Evolutionary conservation across 2,329 filamentous ascomycete genomes (phyloP).

Genomic region (Fusarium succisae): DNA sequence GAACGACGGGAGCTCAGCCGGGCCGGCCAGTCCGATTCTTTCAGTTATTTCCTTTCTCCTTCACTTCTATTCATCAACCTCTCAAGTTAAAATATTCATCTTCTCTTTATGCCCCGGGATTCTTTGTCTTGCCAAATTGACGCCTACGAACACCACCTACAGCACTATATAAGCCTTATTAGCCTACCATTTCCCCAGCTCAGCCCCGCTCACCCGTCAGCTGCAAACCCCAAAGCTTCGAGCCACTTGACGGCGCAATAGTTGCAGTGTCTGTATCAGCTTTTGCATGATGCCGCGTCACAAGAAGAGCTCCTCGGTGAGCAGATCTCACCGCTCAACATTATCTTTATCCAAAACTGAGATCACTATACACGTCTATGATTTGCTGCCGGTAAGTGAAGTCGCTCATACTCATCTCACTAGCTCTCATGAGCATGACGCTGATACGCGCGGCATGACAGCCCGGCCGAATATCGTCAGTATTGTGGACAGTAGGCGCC

Average conservation of each 20-base stretch:
- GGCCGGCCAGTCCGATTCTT: constrained; percentile 25
- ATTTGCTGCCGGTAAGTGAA: constrained; percentile 72
- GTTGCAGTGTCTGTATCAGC: constrained; percentile 6
- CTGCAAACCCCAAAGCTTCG: constrained; percentile 20
- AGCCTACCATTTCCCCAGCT: constrained; percentile 11
- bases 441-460: constrained; percentile 47
- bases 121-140: not conserved
- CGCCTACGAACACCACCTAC: not conserved
- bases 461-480: constrained; percentile 77
- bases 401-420: not conserved
- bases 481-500: constrained; percentile 81
- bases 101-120: constrained; percentile 1
- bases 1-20: not conserved
- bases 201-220: constrained; percentile 33
- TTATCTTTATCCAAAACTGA: constrained; percentile 77
- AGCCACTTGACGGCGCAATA: constrained; percentile 40
- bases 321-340: constrained; percentile 67
- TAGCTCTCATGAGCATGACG: constrained; percentile 7
- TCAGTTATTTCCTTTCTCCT: constrained; percentile 2
- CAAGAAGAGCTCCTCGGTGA: constrained; percentile 42
- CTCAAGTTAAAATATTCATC: not conserved
- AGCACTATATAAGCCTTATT: constrained; percentile 7
- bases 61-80: constrained; percentile 12
- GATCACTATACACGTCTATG: constrained; percentile 80
- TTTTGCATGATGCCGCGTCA: constrained; percentile 42